Evolutionary conservation across 768 basidiomycete genomes (phyloP).

Genomic region (Strobilomyces confusus): DNA sequence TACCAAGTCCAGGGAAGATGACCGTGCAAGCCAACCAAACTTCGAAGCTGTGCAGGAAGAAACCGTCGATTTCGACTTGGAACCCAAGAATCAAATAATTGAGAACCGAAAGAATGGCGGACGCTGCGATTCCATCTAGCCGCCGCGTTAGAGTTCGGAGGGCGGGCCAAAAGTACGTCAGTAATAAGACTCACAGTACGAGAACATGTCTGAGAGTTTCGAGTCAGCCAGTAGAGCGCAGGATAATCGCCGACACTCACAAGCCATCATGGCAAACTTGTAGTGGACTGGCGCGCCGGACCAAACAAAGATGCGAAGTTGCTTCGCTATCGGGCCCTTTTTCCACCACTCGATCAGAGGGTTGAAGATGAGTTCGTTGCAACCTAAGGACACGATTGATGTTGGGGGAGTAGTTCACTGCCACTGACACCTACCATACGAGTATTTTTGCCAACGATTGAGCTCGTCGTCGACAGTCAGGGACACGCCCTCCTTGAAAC

Average conservation of each 20-base stretch:
- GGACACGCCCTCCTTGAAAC: conserved; percentile 91
- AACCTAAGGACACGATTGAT: conserved; percentile 30
- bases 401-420: conserved; percentile 25
- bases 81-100: conserved; percentile 79
- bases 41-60: conserved; percentile 76
- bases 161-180: neutral
- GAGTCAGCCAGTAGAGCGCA: neutral
- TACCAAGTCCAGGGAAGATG: conserved; percentile 73
- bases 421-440: conserved; percentile 52
- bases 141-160: neutral
- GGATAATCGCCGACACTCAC: conserved; percentile 22
- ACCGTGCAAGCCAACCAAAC: conserved; percentile 76
- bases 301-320: conserved; percentile 76
- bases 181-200: conserved; percentile 38
- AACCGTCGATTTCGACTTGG: conserved; percentile 64
- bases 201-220: conserved; percentile 41
- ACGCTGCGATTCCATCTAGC: conserved; percentile 56
- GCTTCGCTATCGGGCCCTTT: conserved; percentile 77
- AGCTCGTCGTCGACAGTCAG: conserved; percentile 88
- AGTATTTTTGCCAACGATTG: conserved; percentile 90
- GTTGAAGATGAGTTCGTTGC: conserved; percentile 72
- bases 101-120: conserved; percentile 61
- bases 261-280: conserved; percentile 64
- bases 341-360: conserved; percentile 76
- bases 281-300: conserved; percentile 74